These are phyloP conservation scores for Colletotrichum echinochloae DNA, from an alignment of 2,329 filamentous ascomycete species.

Conservation along the genomic window DNA sequence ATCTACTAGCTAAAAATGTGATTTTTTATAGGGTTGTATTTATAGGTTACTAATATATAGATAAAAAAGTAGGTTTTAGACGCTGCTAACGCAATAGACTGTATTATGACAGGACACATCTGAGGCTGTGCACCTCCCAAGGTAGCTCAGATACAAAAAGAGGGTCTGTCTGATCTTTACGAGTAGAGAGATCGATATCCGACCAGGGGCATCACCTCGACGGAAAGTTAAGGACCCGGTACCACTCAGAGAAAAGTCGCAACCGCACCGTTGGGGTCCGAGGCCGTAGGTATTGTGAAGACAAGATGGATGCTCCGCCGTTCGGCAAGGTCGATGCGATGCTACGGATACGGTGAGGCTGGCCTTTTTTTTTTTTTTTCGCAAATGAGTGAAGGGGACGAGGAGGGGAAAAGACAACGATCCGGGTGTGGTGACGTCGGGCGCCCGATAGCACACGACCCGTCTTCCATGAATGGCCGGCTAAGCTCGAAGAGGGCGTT, in stretches of 20 bases:
- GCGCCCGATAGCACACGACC: conserved; percentile 8
- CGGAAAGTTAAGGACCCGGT: conserved; percentile 16
- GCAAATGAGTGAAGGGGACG: not conserved
- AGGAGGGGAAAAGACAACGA: not conserved
- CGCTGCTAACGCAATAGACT: too few relatives aligned
- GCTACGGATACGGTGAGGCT: conserved; percentile 7
- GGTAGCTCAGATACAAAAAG: not conserved
- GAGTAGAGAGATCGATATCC: not conserved
- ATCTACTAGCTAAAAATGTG: too few relatives aligned
- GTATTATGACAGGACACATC: not conserved
- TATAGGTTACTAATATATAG: too few relatives aligned
- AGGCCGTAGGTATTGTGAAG: conserved; percentile 18
- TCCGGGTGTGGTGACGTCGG: conserved; percentile 29
- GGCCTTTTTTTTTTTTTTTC: conserved; percentile 3
- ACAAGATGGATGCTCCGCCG: conserved; percentile 19
- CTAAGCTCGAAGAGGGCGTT: conserved; percentile 10
- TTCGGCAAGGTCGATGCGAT: conserved; percentile 21
- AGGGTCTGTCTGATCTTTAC: not conserved
- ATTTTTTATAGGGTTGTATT: too few relatives aligned
- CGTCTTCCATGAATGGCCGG: not conserved
- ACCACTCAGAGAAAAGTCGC: conserved; percentile 15
- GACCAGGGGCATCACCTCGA: conserved; percentile 12
- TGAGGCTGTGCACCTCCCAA: not conserved
- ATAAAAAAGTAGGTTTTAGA: too few relatives aligned
- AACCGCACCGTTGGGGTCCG: conserved; percentile 19